Percentiles rank a stretch among this genome's conserved stretches.
phyloP scores from a whole-genome alignment of 306 rosid genomes.

The Medicago arabica region DNA sequence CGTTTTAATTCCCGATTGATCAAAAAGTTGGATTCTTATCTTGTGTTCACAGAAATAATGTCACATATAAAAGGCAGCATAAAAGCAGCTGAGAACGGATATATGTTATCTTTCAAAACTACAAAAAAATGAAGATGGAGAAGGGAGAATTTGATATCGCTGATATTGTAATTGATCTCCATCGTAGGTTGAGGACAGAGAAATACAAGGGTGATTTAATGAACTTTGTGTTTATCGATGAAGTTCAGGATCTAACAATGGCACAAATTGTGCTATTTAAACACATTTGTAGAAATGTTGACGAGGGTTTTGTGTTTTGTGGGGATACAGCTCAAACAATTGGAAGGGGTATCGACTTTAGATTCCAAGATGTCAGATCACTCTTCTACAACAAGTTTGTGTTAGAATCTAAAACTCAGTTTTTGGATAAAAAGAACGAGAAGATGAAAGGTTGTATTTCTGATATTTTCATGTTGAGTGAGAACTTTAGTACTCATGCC shows the following conservation, averaged over 20 bases:
- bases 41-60: conserved; percentile 72
- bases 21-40: conserved; percentile 57
- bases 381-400: conserved; percentile 65
- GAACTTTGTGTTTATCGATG: conserved; percentile 71
- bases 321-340: conserved; percentile 83
- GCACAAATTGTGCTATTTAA: conserved; percentile 67
- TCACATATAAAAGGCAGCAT: conserved; percentile 74
- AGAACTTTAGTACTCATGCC: conserved; percentile 66
- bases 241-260: conserved; percentile 79
- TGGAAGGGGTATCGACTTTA: conserved; percentile 74
- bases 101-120: conserved; percentile 57
- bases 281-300: conserved; percentile 64
- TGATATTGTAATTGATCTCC: conserved; percentile 72
- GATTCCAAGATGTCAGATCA: conserved; percentile 68
- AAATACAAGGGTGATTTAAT: conserved; percentile 57
- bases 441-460: conserved; percentile 60
- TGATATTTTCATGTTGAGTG: conserved; percentile 56
- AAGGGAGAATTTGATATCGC: conserved; percentile 68
- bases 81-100: conserved; percentile 44
- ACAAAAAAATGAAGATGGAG: conserved; percentile 66
- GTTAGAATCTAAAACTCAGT: conserved; percentile 32
- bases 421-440: conserved; percentile 35
- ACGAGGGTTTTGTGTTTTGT: conserved; percentile 81
- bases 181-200: conserved; percentile 47
- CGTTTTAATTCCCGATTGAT: conserved; percentile 51